phyloP scores from a whole-genome alignment of 305 asterid genomes.

The Fraxinus platypoda region DNA sequence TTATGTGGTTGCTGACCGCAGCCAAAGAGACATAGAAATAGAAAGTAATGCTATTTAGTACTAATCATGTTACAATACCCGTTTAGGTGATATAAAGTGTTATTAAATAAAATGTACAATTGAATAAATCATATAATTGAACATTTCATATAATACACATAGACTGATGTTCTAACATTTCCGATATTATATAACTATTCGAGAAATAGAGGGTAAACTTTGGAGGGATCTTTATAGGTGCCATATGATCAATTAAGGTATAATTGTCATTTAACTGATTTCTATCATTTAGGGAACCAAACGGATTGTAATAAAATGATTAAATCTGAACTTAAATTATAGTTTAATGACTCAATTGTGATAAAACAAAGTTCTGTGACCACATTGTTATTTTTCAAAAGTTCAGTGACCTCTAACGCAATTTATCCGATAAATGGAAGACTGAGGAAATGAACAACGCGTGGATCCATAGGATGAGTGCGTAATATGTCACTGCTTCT shows the following conservation, averaged over 20 bases:
- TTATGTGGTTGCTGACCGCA: slow-evolving; percentile 28
- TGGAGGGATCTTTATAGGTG: too few species aligned
- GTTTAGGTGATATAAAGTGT: too few species aligned
- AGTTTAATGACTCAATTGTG: neutral
- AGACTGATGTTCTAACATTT: too few species aligned
- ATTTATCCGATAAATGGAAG: neutral
- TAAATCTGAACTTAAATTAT: too few species aligned
- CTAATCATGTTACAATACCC: too few species aligned
- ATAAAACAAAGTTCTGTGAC: neutral
- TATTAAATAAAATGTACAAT: too few species aligned
- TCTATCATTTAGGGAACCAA: too few species aligned
- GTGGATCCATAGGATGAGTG: slow-evolving; percentile 34
- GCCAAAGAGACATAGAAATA: neutral
- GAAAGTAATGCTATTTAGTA: neutral
- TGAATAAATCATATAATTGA: too few species aligned
- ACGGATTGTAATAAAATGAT: too few species aligned
- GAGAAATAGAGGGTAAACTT: too few species aligned
- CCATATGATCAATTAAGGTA: neutral
- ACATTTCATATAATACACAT: too few species aligned
- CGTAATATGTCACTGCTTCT: slow-evolving; percentile 36
- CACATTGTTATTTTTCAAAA: neutral
- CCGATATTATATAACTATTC: too few species aligned
- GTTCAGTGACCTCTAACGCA: neutral
- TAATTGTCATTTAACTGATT: neutral
- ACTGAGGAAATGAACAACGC: slow-evolving; percentile 13